Evolutionary conservation across 2,329 filamentous ascomycete genomes (phyloP).

Genomic region (Stagonosporopsis tanaceti): DNA sequence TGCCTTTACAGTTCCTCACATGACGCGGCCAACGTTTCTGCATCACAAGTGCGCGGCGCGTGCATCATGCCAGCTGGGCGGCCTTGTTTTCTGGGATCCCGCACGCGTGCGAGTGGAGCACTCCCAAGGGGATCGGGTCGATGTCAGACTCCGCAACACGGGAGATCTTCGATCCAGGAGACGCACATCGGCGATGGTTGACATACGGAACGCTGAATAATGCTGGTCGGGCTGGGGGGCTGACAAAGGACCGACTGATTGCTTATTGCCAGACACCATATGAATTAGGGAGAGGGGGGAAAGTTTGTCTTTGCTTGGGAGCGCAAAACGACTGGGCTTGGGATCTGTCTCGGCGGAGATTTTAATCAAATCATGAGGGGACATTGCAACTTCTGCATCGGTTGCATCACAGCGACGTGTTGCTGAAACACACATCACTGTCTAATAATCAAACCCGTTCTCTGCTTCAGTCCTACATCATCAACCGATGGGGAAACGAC

Average conservation of each 20-base stretch:
- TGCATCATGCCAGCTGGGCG: conserved; percentile 5
- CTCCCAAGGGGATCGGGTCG: conserved; percentile 6
- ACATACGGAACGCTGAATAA: neutral
- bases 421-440: conserved; percentile 1
- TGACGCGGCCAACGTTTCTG: conserved; percentile 10
- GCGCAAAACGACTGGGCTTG: neutral
- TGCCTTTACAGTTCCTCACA: neutral
- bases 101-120: conserved; percentile 13
- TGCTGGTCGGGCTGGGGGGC: neutral
- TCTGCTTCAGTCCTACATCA: neutral
- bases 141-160: conserved; percentile 10
- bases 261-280: neutral
- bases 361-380: conserved; percentile 5
- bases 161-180: conserved; percentile 18
- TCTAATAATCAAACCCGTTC: neutral
- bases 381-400: conserved; percentile 6
- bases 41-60: conserved; percentile 11
- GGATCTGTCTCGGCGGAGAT: neutral
- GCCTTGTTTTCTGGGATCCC: conserved; percentile 1
- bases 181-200: conserved; percentile 9
- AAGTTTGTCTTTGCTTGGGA: conserved; percentile 5
- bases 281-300: conserved; percentile 11
- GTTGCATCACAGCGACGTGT: neutral
- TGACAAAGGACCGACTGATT: conserved; percentile 1
- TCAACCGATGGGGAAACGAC: neutral